A percentile compares a stretch with the other conserved stretches of the same genome.
Evolutionary conservation across 2,329 filamentous ascomycete genomes (phyloP).

Genomic region (Xylariaceae sp.): DNA sequence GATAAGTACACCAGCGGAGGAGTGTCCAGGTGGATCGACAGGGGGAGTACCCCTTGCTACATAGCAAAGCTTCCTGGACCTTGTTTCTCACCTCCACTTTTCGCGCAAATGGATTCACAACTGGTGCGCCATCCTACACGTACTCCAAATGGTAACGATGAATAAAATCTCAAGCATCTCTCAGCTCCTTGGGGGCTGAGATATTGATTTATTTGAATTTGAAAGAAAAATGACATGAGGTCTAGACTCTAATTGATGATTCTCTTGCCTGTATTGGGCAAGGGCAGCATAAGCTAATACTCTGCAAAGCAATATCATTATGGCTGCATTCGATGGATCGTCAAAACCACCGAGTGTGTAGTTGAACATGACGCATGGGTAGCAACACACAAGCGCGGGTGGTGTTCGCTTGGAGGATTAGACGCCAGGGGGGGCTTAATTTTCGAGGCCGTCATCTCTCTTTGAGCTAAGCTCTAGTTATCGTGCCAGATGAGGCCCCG

Average conservation of each 20-base stretch:
- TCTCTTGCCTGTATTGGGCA: conserved; percentile 12
- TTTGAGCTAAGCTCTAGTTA: conserved; percentile 8
- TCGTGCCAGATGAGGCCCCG: conserved; percentile 7
- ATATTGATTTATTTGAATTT: conserved; percentile 9
- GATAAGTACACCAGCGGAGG: too few species aligned
- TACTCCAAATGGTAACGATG: conserved; percentile 20
- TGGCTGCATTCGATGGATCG: conserved; percentile 1
- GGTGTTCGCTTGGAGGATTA: conserved; percentile 25
- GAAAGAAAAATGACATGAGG: too few species aligned
- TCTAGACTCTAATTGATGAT: conserved; percentile 17
- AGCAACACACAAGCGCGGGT: conserved; percentile 22
- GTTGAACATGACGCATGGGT: conserved; percentile 5
- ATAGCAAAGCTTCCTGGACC: conserved; percentile 5
- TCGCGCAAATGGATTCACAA: conserved; percentile 6
- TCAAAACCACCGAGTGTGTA: conserved; percentile 4
- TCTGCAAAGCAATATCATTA: conserved; percentile 1
- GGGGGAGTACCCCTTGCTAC: conserved; percentile 12
- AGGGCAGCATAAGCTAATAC: too few species aligned
- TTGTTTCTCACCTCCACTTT: conserved; percentile 12
- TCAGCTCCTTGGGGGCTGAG: conserved; percentile 23
- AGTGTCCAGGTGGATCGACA: conserved; percentile 13
- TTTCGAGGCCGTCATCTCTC: conserved; percentile 4
- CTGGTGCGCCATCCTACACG: conserved; percentile 4
- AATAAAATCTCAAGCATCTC: conserved; percentile 19
- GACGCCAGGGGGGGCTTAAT: conserved; percentile 21